Evolutionary conservation across 2,329 filamentous ascomycete genomes (phyloP).

Genomic region (Geosmithia putterillii): DNA sequence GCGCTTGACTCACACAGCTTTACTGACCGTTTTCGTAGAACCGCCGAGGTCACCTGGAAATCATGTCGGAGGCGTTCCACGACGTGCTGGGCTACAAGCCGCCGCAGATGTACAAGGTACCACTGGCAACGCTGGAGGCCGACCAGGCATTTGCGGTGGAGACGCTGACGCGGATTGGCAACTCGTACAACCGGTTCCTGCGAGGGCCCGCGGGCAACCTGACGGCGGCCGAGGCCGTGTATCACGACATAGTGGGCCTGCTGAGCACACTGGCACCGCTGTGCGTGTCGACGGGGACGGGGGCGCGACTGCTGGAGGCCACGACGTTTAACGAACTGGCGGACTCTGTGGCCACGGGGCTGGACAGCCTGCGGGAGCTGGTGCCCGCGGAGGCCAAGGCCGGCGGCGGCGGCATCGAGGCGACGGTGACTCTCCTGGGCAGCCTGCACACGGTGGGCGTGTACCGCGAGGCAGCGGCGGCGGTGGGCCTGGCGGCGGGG

Average conservation of each 20-base stretch:
- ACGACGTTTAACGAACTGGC: constrained; percentile 14
- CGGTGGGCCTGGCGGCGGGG: constrained; percentile 15
- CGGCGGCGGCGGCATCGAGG: constrained; percentile 3
- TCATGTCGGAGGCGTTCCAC: constrained; percentile 39
- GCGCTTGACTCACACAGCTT: too few species aligned
- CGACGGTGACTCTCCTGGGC: constrained; percentile 12
- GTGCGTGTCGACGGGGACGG: constrained; percentile 8
- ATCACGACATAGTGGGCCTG: constrained; percentile 29
- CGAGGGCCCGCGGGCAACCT: constrained; percentile 15
- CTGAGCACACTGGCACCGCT: constrained; percentile 23
- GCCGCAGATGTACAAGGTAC: constrained; percentile 36
- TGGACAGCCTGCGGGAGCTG: constrained; percentile 12
- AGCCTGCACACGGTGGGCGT: constrained; percentile 23
- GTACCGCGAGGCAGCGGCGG: constrained; percentile 23
- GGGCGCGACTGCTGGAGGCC: constrained; percentile 8
- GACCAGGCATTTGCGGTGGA: constrained; percentile 33
- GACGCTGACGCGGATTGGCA: constrained; percentile 25
- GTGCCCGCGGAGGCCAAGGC: constrained; percentile 1
- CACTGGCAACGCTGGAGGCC: constrained; percentile 18
- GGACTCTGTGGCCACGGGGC: constrained; percentile 10
- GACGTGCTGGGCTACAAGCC: constrained; percentile 35
- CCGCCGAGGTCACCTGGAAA: constrained; percentile 31
- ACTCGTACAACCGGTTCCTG: constrained; percentile 27
- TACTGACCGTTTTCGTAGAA: constrained; percentile 20
- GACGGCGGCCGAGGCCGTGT: constrained; percentile 28